Evolutionary conservation across 1,284 basidiomycete genomes (phyloP).

Genomic region (Ustilago vetiveriae): DNA sequence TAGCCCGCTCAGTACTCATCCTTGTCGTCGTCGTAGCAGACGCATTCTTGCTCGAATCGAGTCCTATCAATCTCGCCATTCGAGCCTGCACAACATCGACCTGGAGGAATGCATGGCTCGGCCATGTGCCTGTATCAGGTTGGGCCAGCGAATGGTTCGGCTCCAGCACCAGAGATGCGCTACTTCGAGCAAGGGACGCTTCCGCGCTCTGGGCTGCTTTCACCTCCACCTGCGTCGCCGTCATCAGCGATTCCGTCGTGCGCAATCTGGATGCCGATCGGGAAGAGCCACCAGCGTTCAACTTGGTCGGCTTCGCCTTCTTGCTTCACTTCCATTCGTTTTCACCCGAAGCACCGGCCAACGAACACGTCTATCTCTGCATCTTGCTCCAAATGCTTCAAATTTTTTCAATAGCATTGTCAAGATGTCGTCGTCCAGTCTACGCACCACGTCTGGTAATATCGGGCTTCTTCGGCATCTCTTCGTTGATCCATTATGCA

Average conservation of each 20-base stretch:
- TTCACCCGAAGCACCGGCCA: constrained; percentile 47
- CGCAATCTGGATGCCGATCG: constrained; percentile 52
- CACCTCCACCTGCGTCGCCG: constrained; percentile 39
- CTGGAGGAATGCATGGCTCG: constrained; percentile 47
- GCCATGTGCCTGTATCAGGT: constrained; percentile 21
- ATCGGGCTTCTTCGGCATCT: constrained; percentile 50
- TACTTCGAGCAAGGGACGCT: constrained; percentile 39
- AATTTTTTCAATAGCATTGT: constrained; percentile 37
- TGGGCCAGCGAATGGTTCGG: constrained; percentile 41
- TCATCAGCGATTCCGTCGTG: constrained; percentile 44
- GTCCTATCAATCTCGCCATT: constrained; percentile 14
- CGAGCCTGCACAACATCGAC: constrained; percentile 6
- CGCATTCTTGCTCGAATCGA: constrained; percentile 25
- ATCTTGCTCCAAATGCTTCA: constrained; percentile 55
- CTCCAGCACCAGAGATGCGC: constrained; percentile 25
- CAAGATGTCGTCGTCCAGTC: constrained; percentile 38
- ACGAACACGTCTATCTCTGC: constrained; percentile 59
- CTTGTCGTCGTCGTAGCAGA: constrained; percentile 40
- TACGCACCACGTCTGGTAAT: constrained; percentile 42
- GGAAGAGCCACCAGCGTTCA: constrained; percentile 58
- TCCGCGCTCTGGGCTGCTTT: constrained; percentile 47
- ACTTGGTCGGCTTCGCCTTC: constrained; percentile 59
- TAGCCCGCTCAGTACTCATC: constrained; percentile 41
- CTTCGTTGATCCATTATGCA: constrained; percentile 50
- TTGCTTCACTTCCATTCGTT: constrained; percentile 56